Percentiles rank a stretch among this genome's conserved stretches.
Conservation (phyloP, 1,284 basidiomycete species). For the Papiliotrema terrestris region DNA sequence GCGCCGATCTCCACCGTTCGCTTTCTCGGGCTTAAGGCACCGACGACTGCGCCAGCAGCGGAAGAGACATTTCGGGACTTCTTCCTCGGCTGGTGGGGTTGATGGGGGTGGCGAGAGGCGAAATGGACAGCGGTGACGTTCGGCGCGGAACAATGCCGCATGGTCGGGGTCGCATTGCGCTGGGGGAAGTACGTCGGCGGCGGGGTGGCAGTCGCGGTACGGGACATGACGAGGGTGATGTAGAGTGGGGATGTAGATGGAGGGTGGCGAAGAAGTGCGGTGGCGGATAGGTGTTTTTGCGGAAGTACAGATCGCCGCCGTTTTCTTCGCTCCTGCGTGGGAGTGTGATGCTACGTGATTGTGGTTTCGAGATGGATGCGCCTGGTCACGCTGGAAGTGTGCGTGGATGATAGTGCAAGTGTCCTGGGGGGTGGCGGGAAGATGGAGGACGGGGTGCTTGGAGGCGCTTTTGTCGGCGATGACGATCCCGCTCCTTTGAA, state of each 20-base stretch:
- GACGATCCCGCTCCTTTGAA: too few species aligned
- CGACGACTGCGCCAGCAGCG: too few species aligned
- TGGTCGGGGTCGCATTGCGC: slow-evolving; percentile 32
- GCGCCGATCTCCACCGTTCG: background rate
- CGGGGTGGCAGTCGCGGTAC: slow-evolving; percentile 38
- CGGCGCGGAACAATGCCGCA: slow-evolving; percentile 22
- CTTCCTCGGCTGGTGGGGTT: slow-evolving; percentile 1
- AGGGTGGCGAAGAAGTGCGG: slow-evolving; percentile 48
- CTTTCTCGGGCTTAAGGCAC: background rate
- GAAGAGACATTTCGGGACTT: slow-evolving; percentile 8
- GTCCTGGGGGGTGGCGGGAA: too few species aligned
- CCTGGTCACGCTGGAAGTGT: too few species aligned
- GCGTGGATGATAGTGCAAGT: too few species aligned
- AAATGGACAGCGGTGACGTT: background rate
- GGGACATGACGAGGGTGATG: slow-evolving; percentile 27
- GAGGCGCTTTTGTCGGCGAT: too few species aligned
- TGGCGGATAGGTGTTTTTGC: slow-evolving; percentile 33
- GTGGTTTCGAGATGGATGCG: too few species aligned
- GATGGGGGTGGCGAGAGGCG: background rate
- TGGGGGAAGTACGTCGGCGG: slow-evolving; percentile 42
- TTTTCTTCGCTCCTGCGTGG: slow-evolving; percentile 44
- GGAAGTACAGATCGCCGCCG: slow-evolving; percentile 25
- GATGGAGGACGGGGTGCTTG: too few species aligned
- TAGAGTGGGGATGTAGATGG: slow-evolving; percentile 11
- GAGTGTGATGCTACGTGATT: too few species aligned